These are phyloP conservation scores for Citrullus colocynthis DNA, from an alignment of 306 rosid genomes.

Conservation along the genomic window DNA sequence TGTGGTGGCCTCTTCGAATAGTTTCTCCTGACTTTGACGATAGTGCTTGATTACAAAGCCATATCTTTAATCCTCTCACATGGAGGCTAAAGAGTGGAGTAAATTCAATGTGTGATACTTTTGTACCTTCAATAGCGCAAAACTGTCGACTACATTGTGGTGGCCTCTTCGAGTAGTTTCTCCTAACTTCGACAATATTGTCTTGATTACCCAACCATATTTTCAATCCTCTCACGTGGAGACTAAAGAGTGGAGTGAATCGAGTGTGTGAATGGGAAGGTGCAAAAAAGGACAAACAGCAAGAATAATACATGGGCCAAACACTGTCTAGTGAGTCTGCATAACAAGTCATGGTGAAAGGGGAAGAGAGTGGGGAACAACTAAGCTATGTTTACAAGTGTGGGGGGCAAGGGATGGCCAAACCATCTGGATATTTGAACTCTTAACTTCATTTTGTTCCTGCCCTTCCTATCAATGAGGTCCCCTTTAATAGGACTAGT, in stretches of 20 bases:
- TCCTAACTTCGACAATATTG: constrained; percentile 11
- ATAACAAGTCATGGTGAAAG: constrained; percentile 14
- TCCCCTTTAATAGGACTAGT: constrained; percentile 11
- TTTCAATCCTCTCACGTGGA: background rate
- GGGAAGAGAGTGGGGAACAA: constrained; percentile 23
- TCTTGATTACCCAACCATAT: constrained; percentile 2
- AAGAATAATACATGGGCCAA: constrained; percentile 33
- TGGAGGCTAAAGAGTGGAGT: constrained; percentile 10
- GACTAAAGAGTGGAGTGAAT: no score
- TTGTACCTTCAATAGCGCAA: no score
- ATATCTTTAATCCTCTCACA: constrained; percentile 14
- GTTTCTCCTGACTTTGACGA: constrained; percentile 3
- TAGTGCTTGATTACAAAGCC: constrained; percentile 3
- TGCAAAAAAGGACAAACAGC: constrained; percentile 16
- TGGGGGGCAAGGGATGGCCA: constrained; percentile 20
- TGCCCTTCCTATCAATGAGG: constrained; percentile 14
- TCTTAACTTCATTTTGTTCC: constrained; percentile 22
- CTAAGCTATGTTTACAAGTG: constrained; percentile 19
- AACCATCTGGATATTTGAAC: constrained; percentile 7
- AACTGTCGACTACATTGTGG: background rate
- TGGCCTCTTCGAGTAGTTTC: background rate
- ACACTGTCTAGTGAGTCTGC: constrained; percentile 20
- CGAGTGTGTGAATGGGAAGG: background rate
- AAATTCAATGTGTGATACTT: background rate
- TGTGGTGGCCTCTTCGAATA: no score